phyloP scores from a whole-genome alignment of 176 grass and related monocot genomes.

The Musa troglodytarum region DNA sequence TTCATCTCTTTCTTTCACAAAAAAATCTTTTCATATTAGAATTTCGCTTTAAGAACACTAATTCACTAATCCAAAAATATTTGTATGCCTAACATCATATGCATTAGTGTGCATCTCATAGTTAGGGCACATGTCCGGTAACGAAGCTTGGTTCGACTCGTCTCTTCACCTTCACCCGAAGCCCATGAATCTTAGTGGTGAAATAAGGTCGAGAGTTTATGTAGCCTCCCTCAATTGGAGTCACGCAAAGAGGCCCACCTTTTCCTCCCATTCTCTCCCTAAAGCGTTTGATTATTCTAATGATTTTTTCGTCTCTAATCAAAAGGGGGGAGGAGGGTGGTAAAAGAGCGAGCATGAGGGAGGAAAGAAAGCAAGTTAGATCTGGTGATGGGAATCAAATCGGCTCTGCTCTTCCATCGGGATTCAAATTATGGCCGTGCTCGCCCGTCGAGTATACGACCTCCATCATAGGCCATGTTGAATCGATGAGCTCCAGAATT shows the following conservation, averaged over 20 bases:
- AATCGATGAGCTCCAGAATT: neutral
- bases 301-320: neutral
- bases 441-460: neutral
- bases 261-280: neutral
- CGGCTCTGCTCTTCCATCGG: neutral
- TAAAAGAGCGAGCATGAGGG: too few relatives aligned
- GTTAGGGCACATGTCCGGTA: too few relatives aligned
- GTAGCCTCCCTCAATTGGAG: neutral
- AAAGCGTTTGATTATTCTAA: neutral
- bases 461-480: neutral
- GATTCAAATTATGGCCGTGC: neutral
- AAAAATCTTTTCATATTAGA: too few relatives aligned
- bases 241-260: neutral
- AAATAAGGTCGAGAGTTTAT: neutral
- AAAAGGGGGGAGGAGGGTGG: too few relatives aligned
- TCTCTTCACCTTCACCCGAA: too few relatives aligned
- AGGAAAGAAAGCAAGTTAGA: neutral
- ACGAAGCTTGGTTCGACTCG: too few relatives aligned
- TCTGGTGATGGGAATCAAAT: neutral
- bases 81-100: too few relatives aligned
- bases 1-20: too few relatives aligned
- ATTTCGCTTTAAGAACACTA: too few relatives aligned
- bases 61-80: too few relatives aligned
- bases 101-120: too few relatives aligned
- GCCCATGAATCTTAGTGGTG: neutral